Evolutionary conservation across 2,329 filamentous ascomycete genomes (phyloP).

Genomic region (Cytospora chrysosperma): DNA sequence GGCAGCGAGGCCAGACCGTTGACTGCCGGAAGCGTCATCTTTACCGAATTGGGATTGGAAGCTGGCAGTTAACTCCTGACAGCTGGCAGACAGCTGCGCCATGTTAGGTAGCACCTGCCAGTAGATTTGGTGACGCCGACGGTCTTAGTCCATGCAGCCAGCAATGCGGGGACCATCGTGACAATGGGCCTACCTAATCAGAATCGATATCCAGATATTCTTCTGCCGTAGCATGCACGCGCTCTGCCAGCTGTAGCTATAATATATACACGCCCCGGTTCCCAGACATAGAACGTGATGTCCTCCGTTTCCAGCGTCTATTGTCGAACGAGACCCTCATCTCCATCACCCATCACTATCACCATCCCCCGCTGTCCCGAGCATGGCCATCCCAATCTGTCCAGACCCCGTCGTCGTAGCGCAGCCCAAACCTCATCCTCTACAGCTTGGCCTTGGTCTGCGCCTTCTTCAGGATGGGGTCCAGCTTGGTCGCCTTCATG

Average conservation of each 20-base stretch:
- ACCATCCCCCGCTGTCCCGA: constrained; percentile 1
- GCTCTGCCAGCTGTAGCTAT: background rate
- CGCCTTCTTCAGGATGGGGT: constrained; percentile 87
- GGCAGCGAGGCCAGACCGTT: background rate
- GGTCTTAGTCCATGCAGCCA: background rate
- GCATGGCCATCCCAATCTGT: constrained; percentile 20
- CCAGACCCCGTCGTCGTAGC: constrained; percentile 22
- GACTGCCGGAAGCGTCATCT: background rate
- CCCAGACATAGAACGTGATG: background rate
- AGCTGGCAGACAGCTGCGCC: constrained; percentile 11
- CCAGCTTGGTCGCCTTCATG: constrained; percentile 98
- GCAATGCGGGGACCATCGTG: background rate
- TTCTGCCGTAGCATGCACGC: background rate
- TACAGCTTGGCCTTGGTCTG: constrained; percentile 83
- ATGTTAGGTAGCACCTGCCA: background rate
- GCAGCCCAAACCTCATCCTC: constrained; percentile 29
- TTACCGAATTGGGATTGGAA: background rate
- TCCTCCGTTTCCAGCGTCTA: background rate
- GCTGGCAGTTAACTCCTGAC: background rate
- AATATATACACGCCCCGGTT: constrained; percentile 9
- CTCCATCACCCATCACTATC: background rate
- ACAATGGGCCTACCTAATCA: background rate
- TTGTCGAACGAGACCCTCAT: background rate
- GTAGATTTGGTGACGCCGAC: too few relatives aligned
- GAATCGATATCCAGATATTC: background rate